Conservation (phyloP, 139 green algal species). For the Pleodorina starrii region DNA sequence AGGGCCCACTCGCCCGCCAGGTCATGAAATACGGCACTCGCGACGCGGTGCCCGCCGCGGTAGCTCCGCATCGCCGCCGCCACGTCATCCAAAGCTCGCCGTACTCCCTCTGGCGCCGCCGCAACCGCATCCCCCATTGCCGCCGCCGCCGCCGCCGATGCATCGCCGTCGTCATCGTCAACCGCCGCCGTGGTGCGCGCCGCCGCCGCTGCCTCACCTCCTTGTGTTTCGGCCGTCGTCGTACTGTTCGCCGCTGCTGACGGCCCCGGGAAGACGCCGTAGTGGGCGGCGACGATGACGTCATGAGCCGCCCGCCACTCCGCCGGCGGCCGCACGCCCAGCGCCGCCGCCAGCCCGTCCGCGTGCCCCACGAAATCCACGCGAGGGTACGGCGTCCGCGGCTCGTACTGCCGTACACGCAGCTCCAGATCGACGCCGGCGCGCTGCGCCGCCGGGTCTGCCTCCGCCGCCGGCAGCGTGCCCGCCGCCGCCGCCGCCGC, state of each 20-base stretch:
- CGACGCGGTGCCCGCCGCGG: not conserved
- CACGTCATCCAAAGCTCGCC: not conserved
- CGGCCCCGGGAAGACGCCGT: not conserved
- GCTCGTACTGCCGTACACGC: not conserved
- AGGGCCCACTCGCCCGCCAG: conserved; percentile 12
- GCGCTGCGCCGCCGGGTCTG: not conserved
- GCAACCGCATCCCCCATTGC: not conserved
- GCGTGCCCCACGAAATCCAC: not conserved
- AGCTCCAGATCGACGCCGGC: conserved; percentile 3
- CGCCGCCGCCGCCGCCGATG: not conserved
- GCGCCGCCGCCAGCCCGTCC: not conserved
- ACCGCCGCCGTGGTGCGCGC: not conserved
- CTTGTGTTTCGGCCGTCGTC: not conserved
- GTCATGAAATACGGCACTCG: not conserved
- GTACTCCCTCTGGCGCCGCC: not conserved
- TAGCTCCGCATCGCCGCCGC: not conserved
- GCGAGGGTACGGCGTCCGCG: not conserved
- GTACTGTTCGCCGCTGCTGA: not conserved
- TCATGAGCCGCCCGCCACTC: conserved; percentile 1
- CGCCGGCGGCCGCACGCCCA: conserved; percentile 2
- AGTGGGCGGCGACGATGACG: not conserved
- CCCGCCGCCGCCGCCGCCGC: not conserved
- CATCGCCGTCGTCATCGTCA: not conserved
- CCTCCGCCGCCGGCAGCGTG: not conserved
- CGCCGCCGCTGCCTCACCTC: not conserved